Percentiles rank a stretch among this genome's conserved stretches.
Conservation (phyloP, 306 rosid species). For the Canavalia gladiata region DNA sequence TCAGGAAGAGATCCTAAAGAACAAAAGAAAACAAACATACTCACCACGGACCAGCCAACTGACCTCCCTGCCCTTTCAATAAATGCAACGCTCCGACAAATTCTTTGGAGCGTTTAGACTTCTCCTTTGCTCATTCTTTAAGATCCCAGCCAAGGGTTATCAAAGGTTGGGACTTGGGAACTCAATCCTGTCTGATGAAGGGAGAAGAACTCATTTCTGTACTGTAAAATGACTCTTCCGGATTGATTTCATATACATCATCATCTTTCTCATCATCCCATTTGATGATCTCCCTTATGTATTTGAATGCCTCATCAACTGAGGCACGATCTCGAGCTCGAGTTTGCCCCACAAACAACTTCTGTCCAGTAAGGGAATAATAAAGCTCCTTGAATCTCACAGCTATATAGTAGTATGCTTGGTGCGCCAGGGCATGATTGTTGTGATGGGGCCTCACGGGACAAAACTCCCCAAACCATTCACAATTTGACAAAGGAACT, state of each 20-base stretch:
- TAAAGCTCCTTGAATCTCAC: conserved; percentile 90
- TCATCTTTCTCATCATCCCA: conserved; percentile 90
- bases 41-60: conserved; percentile 34
- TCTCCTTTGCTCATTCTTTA: not conserved
- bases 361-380: conserved; percentile 62
- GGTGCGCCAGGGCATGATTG: conserved; percentile 77
- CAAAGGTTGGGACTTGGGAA: conserved; percentile 26
- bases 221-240: conserved; percentile 81
- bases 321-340: conserved; percentile 73
- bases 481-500: conserved; percentile 77
- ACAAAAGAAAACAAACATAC: conserved; percentile 45
- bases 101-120: conserved; percentile 34
- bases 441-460: conserved; percentile 76
- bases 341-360: conserved; percentile 79
- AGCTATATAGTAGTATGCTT: conserved; percentile 79
- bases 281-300: conserved; percentile 78
- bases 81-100: conserved; percentile 47
- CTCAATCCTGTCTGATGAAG: conserved; percentile 65
- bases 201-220: conserved; percentile 81
- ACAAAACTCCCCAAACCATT: conserved; percentile 84
- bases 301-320: conserved; percentile 80
- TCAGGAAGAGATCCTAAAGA: conserved; percentile 47
- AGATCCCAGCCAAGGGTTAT: not conserved
- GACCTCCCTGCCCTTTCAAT: conserved; percentile 37
- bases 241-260: conserved; percentile 58